Conservation (phyloP, 1,284 basidiomycete species). For the Golubevia sp. region DNA sequence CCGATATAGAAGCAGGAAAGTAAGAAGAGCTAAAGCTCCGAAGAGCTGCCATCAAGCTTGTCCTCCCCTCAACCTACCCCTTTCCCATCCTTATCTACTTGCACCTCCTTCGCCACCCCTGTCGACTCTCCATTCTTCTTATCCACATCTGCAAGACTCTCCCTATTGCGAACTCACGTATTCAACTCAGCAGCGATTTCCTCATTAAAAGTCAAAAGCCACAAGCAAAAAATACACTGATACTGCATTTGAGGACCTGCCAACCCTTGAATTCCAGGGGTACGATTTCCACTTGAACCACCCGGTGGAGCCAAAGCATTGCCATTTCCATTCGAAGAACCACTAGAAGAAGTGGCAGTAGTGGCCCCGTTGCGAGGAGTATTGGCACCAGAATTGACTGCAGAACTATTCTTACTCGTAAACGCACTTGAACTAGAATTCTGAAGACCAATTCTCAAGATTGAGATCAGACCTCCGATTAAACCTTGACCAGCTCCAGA, state of each 20-base stretch:
- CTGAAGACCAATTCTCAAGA: slow-evolving; percentile 11
- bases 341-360: slow-evolving; percentile 70
- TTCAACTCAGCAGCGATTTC: slow-evolving; percentile 83
- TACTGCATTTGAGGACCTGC: slow-evolving; percentile 91
- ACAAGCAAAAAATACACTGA: slow-evolving; percentile 87
- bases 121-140: background rate
- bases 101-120: too few species aligned
- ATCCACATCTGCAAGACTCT: background rate
- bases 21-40: too few species aligned
- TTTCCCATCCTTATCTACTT: too few species aligned
- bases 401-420: background rate
- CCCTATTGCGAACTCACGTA: slow-evolving; percentile 64
- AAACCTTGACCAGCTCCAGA: slow-evolving; percentile 14
- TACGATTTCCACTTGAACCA: slow-evolving; percentile 19
- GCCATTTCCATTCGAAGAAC: slow-evolving; percentile 69
- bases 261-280: slow-evolving; percentile 15
- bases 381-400: slow-evolving; percentile 3
- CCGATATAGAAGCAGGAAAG: too few species aligned
- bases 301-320: background rate
- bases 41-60: too few species aligned
- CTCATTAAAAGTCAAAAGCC: slow-evolving; percentile 89
- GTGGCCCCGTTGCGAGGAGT: slow-evolving; percentile 67
- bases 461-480: slow-evolving; percentile 31
- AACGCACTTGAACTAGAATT: background rate
- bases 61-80: too few species aligned